Evolutionary conservation across 73 alveolate genomes (phyloP), one percentile per base, ranked within the genome.

Genomic region (Symbiodinium natans): DNA sequence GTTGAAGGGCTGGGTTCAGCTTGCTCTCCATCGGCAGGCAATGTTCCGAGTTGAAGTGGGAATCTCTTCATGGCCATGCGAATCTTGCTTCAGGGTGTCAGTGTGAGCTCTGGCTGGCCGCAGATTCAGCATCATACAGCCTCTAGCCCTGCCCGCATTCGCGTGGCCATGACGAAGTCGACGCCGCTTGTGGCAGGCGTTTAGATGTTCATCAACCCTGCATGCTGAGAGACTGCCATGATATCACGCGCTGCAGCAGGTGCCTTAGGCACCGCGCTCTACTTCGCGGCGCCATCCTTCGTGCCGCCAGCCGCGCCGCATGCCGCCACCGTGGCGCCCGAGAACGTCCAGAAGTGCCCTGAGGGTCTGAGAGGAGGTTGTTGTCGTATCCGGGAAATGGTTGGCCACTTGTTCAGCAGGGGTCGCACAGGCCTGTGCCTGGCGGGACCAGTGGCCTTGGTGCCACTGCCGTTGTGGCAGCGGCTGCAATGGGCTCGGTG

Each of bases 261-360:
- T 63, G 77, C 77, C 77, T 63, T 63, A 63, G 77, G 77, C 77
- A 63, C 77, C 39, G 77, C 77, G 77, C 77, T 63, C 34, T 63
- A 63, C 77, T 63, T 63, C 34, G 10, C 77, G 5, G 17, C 77
- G 77, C 77, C 77, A 11, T 63, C 77, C 77, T 63, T 63, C 40
- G 77, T 63, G 77, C 77, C 77, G 25, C 77, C 77, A 27, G 77
- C 77, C 2, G 77, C 77, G 77, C 77, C 77, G 34, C 77, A 63
- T 27, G 77, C 77, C 34, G 77, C 77, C 31, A 63, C 77, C 15
- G 77, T 34, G 25, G 77, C 34, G 34, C 77, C 77, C 39, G 77
- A 63, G 36, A 63, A 27, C 34, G 31, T 63, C 34, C 77, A 63
- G 29, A 5, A 23, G 40, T 6, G 77, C 7, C 36, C 36, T 25